Evolutionary conservation across 768 basidiomycete genomes (phyloP).

Genomic region (Cantharellus cinnabarinus): DNA sequence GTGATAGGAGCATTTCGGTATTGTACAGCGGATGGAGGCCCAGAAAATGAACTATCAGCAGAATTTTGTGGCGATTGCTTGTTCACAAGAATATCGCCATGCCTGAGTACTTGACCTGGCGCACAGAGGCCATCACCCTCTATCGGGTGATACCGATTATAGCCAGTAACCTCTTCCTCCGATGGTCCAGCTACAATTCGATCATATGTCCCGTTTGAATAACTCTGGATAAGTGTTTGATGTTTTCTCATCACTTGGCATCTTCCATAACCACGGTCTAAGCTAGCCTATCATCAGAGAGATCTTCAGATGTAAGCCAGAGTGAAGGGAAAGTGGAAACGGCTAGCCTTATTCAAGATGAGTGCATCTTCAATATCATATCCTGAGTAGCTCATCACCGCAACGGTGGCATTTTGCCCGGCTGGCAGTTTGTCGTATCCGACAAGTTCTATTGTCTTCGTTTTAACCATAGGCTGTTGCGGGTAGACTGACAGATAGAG

Average conservation of each 20-base stretch:
- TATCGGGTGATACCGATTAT: slow-evolving; percentile 78
- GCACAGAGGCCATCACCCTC: slow-evolving; percentile 86
- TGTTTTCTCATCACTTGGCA: slow-evolving; percentile 97
- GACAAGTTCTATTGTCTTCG: slow-evolving; percentile 90
- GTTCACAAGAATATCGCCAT: slow-evolving; percentile 87
- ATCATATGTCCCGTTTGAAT: slow-evolving; percentile 93
- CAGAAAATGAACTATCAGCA: slow-evolving; percentile 75
- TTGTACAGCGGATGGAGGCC: slow-evolving; percentile 50
- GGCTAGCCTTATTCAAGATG: slow-evolving; percentile 70
- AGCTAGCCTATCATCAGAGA: slow-evolving; percentile 41
- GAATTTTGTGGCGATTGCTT: slow-evolving; percentile 91
- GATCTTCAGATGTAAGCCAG: background rate
- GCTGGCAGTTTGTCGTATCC: slow-evolving; percentile 95
- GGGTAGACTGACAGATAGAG: slow-evolving; percentile 97
- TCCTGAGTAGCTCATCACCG: slow-evolving; percentile 97
- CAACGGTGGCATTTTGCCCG: slow-evolving; percentile 94
- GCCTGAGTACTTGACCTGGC: slow-evolving; percentile 84
- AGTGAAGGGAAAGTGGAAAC: background rate
- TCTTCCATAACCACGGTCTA: slow-evolving; percentile 92
- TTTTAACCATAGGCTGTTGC: slow-evolving; percentile 98
- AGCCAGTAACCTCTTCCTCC: slow-evolving; percentile 58
- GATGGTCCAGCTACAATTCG: slow-evolving; percentile 81
- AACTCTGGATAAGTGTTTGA: slow-evolving; percentile 80
- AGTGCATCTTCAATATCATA: slow-evolving; percentile 99
- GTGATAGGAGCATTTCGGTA: slow-evolving; percentile 86